phyloP scores from a whole-genome alignment of 179 eudicot genomes.

The Monotropa hypopitys region DNA sequence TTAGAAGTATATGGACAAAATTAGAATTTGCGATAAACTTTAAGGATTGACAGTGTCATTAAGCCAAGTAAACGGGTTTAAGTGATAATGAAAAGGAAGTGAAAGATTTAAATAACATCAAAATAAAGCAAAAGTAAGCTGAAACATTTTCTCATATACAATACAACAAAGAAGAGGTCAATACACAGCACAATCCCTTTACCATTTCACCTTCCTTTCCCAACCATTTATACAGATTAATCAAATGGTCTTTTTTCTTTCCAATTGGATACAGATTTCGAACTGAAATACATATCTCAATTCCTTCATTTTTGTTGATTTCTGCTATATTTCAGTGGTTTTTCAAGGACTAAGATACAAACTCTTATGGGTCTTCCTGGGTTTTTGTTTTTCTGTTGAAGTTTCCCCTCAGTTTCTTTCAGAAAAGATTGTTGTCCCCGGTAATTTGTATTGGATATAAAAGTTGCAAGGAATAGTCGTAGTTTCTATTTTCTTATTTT shows the following conservation, averaged over 20 bases:
- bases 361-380: slow-evolving; percentile 21
- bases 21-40: background rate
- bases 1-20: background rate
- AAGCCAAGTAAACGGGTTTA: background rate
- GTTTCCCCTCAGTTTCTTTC: slow-evolving; percentile 13
- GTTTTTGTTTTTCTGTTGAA: slow-evolving; percentile 14
- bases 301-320: slow-evolving; percentile 15
- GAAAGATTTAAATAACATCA: slow-evolving; percentile 13
- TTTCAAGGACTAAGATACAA: slow-evolving; percentile 20
- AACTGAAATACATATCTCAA: slow-evolving; percentile 32
- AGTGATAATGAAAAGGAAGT: slow-evolving; percentile 1
- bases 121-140: slow-evolving; percentile 23
- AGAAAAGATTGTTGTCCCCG: slow-evolving; percentile 9
- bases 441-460: slow-evolving; percentile 14
- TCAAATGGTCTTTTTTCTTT: slow-evolving; percentile 20
- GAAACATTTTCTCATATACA: slow-evolving; percentile 48
- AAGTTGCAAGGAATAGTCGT: slow-evolving; percentile 16
- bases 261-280: slow-evolving; percentile 25
- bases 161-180: slow-evolving; percentile 26
- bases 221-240: slow-evolving; percentile 47
- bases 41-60: background rate
- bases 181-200: slow-evolving; percentile 33
- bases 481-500: slow-evolving; percentile 2
- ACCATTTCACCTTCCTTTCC: slow-evolving; percentile 64
- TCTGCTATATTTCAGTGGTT: slow-evolving; percentile 17